Percentiles rank a stretch among this genome's conserved stretches.
Evolutionary conservation across 129 eudicot genomes (phyloP).

Genomic region (Flaveria brownii): DNA sequence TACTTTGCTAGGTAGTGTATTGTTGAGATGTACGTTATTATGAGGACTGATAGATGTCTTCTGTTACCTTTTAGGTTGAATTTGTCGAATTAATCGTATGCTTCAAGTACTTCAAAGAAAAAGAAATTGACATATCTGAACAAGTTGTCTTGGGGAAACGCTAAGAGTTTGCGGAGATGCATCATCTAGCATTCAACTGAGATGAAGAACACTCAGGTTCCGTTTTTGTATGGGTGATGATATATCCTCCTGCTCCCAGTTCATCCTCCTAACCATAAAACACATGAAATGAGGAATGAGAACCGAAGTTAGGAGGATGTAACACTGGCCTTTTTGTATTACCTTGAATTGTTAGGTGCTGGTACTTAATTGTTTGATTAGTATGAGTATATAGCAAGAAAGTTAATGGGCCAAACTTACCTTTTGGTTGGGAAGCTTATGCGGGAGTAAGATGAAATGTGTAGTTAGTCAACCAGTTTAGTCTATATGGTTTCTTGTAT

Average conservation of each 20-base stretch:
- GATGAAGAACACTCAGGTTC: conserved; percentile 51
- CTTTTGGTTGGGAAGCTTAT: background rate
- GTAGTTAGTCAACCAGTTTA: background rate
- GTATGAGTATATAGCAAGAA: background rate
- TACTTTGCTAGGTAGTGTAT: background rate
- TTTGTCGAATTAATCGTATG: conserved; percentile 2
- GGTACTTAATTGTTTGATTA: background rate
- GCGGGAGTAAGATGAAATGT: background rate
- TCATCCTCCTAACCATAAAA: background rate
- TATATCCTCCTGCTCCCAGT: background rate
- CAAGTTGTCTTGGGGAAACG: conserved; percentile 2
- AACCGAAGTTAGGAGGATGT: background rate
- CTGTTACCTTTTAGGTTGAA: conserved; percentile 17
- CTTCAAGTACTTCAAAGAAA: background rate
- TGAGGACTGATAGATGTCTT: background rate
- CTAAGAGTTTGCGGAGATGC: conserved; percentile 38
- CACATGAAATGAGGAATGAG: background rate
- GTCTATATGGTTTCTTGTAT: background rate
- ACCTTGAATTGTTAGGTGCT: too few relatives aligned
- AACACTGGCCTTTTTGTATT: background rate
- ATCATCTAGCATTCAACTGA: conserved; percentile 33
- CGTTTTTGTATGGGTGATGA: background rate
- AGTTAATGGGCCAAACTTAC: background rate
- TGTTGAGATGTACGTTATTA: background rate
- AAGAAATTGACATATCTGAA: background rate